Evolutionary conservation across 257 asterid genomes (phyloP), one percentile per base, ranked within the genome.

Genomic region (Fraxinus pennsylvanica): DNA sequence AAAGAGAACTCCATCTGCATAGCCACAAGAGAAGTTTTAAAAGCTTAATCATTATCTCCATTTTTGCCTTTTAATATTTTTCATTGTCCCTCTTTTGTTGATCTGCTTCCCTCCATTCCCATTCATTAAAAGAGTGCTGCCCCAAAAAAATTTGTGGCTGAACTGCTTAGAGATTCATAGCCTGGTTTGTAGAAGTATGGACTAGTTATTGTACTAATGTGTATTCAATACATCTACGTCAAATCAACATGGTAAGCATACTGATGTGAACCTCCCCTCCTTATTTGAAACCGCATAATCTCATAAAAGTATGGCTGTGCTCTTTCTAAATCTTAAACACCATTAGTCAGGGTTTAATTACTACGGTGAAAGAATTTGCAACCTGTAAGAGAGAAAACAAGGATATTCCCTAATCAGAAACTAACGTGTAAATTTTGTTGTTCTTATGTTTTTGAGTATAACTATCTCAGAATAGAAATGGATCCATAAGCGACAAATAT

Each of bases 1-100:
- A 91, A 95, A 36, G 99, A 95, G 86, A 95, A 93, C 78, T 95
- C 99, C 99, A 95, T 95, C 99, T 92, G 83, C 86, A 83, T 75
- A 69, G 78, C 36, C 79, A 81, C 17, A 71, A 15, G 74, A 33
- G 81, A 14, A n/a, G 25, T 17, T 50, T 13, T 43, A 10, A 57
- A 57, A 17, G 69, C 12, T 22, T 27, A 27, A 27, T 63, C 36
- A 21, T 8, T 14, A 68, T 45, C 39, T 77, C 72, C 74, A 9
- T 36, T 66, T 61, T 27, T 41, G 21, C 68, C 57, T 12, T 50
- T 80, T 32, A 1, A 38, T 63, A 71, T 25, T n/a, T 72, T 43
- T 35, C 57, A n/a, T 17, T 47, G 4, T 41, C 45, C 74, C 50
- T 32, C 22, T 15, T 67, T 47, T 32, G 75, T 35, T 77, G 77